A percentile compares a stretch with the other conserved stretches of the same genome.
Evolutionary conservation across 2,329 filamentous ascomycete species (phyloP).

Genomic region (Aspergillus unguis): DNA sequence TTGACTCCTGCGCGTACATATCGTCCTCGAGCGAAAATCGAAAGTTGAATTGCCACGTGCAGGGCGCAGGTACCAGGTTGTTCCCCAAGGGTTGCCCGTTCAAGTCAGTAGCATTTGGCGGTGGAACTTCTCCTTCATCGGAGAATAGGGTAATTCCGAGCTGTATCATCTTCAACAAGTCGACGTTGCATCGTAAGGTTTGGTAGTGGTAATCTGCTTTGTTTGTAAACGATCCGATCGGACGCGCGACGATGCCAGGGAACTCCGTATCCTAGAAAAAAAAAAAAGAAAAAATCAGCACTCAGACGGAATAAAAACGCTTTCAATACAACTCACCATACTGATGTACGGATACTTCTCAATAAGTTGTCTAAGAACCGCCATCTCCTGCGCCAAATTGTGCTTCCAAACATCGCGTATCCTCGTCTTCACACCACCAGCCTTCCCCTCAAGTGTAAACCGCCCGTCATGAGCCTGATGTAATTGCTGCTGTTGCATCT

Average conservation of each 20-base stretch:
- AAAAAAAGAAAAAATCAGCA: no score
- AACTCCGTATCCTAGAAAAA: constrained; percentile 83
- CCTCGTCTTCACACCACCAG: constrained; percentile 63
- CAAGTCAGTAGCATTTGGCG: constrained; percentile 60
- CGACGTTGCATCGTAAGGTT: constrained; percentile 93
- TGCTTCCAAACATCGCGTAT: constrained; percentile 97
- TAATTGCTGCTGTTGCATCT: constrained; percentile 57
- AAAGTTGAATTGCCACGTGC: constrained; percentile 99
- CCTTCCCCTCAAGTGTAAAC: constrained; percentile 54
- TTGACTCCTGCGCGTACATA: constrained; percentile 96
- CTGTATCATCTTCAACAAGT: constrained; percentile 95
- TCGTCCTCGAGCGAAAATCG: constrained; percentile 90
- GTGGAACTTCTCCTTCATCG: constrained; percentile 80
- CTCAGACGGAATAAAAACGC: not conserved
- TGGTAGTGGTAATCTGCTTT: constrained; percentile 99
- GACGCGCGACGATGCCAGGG: constrained; percentile 91
- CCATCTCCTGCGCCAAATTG: constrained; percentile 90
- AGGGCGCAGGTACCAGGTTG: constrained; percentile 63
- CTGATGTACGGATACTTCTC: constrained; percentile 94
- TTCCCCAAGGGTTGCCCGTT: constrained; percentile 50
- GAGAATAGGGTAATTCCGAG: constrained; percentile 93
- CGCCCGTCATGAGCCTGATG: constrained; percentile 51
- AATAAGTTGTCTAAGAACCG: constrained; percentile 72
- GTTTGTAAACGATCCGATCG: constrained; percentile 89
- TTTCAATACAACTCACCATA: constrained; percentile 66